Base-by-base conservation (phyloP, 2,329 filamentous ascomycete genomes). In the Phaeosphaeriaceae sp. region DNA sequence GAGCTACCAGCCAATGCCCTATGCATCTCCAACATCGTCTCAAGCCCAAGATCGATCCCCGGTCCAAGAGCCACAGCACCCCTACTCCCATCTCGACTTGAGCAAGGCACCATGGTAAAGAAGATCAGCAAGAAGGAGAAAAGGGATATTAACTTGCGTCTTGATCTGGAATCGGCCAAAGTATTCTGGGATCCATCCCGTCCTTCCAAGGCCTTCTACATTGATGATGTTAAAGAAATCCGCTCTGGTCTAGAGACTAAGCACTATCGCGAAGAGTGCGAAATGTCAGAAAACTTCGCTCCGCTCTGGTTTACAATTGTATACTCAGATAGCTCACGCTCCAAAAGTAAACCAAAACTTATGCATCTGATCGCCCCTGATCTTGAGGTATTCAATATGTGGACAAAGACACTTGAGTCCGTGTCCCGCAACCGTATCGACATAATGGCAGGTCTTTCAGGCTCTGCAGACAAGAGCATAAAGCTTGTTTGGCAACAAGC, bases 181-280 rank as follows among this genome's bases (percentile, higher is more conserved):
- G 89, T 99, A 18, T 88, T 83, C 20, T 97, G 93, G 93, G 89
- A 96, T 72, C 83, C 86, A 38, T 84, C 82, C 7, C 86, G 90
- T 29, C 87, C 89, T 1, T 84, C 86, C 18, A 97, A 97, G 71
- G 86, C 85, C 44, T 88, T 99, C 57, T 95, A 96, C 72, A 90
- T 99, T 55, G 94, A 99, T 66, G 92, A 97, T 70, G 93, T 99
- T 64, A 88, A 90, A 66, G 92, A 96, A 67, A 92, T 97, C 39
- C 87, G 92, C 54, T 85, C 87, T 28, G 92, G 90, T 15, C 83
- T 83, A 11, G 90, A 97, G 68, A 90, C 93, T 15, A 86, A 89
- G 48, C 93, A 96, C 69, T 96, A 96, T 70, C 88, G 90, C 34
- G 86, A 93, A 63, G 92, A 97, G 71, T 90, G 89, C 67, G 84